Evolutionary conservation across 495 filamentous ascomycete genomes (phyloP).

Genomic region (Podospora pseudoanserina): DNA sequence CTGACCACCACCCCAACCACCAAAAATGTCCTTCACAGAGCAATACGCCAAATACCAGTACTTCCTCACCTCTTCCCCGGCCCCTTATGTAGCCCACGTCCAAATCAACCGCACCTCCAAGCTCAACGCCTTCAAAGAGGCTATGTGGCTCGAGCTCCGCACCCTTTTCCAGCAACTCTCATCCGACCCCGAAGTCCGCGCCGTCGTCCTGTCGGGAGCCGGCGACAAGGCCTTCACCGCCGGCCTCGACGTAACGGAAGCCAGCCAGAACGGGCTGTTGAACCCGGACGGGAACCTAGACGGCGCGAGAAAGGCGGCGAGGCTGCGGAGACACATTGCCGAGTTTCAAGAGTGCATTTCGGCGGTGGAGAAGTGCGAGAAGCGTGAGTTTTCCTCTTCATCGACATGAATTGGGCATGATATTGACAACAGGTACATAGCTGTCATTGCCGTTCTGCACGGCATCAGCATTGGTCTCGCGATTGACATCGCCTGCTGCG

Average conservation of each 20-base stretch:
- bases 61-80: conserved; percentile 73
- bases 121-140: conserved; percentile 84
- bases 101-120: conserved; percentile 89
- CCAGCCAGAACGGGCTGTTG: conserved; percentile 43
- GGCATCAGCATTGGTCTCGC: conserved; percentile 77
- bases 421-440: conserved; percentile 30
- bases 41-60: conserved; percentile 54
- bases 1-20: neutral
- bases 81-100: conserved; percentile 77
- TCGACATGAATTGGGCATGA: neutral
- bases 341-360: conserved; percentile 77
- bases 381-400: conserved; percentile 52
- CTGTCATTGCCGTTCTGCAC: conserved; percentile 81
- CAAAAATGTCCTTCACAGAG: conserved; percentile 4
- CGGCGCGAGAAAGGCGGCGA: conserved; percentile 61
- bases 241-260: conserved; percentile 74
- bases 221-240: conserved; percentile 83
- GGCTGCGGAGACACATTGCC: conserved; percentile 61
- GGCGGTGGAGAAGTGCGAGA: conserved; percentile 79
- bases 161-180: conserved; percentile 72
- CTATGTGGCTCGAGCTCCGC: conserved; percentile 86
- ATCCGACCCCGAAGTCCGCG: conserved; percentile 65
- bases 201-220: conserved; percentile 75
- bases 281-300: conserved; percentile 42
- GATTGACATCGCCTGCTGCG: conserved; percentile 74